Evolutionary conservation across 2,329 filamentous ascomycete species (phyloP).

Genomic region (Arthroderma uncinatum): DNA sequence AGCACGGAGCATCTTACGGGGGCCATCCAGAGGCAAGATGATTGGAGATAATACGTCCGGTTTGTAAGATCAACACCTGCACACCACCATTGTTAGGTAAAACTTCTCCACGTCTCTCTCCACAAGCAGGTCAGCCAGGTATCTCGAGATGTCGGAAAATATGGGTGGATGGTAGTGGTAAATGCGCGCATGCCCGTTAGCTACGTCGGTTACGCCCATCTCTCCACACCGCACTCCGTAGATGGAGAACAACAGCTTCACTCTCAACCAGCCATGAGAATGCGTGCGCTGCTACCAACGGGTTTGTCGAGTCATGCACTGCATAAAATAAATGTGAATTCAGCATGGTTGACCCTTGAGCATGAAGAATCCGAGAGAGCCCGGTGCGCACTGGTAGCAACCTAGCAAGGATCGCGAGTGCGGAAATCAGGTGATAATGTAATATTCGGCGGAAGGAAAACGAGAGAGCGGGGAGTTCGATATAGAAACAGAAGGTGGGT

Average conservation of each 20-base stretch:
- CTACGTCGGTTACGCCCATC: neutral
- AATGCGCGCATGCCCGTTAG: neutral
- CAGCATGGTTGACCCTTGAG: neutral
- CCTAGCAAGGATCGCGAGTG: neutral
- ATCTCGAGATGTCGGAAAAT: neutral
- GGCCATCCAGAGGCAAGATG: neutral
- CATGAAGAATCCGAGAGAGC: neutral
- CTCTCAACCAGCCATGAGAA: neutral
- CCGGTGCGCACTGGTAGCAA: neutral
- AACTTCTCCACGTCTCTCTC: constrained; percentile 1
- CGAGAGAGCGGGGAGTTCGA: neutral
- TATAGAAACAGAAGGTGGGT: neutral
- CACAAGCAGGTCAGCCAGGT: neutral
- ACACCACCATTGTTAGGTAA: neutral
- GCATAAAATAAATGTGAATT: no score
- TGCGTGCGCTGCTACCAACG: neutral
- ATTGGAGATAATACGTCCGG: neutral
- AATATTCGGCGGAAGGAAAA: neutral
- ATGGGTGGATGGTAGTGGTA: neutral
- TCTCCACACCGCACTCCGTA: neutral
- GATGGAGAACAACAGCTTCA: neutral
- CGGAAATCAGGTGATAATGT: neutral
- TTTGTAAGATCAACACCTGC: neutral
- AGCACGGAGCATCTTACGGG: neutral
- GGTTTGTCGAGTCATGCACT: neutral